These are phyloP conservation scores for Isatis tinctoria DNA, from an alignment of 345 rosid species.

Conservation along the genomic window DNA sequence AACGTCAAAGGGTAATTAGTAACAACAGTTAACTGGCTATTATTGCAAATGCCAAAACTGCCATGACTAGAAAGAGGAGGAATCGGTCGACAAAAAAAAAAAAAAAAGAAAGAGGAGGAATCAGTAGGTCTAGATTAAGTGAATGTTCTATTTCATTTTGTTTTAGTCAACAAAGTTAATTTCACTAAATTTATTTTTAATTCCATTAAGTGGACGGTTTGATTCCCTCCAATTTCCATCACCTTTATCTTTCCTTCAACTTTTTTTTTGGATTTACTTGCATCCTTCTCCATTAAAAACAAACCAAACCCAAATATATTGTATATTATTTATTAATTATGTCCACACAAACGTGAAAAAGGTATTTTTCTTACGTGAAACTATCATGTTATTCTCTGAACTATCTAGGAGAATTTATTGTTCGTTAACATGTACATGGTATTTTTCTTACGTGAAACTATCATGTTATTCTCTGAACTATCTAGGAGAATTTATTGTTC, in stretches of 20 bases:
- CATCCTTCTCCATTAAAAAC: conserved; percentile 32
- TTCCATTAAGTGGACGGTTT: conserved; percentile 28
- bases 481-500: neutral
- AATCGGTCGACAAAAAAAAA: too few relatives aligned
- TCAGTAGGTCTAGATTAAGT: conserved; percentile 28
- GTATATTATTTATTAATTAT: neutral
- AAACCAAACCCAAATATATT: conserved; percentile 14
- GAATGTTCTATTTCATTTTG: conserved; percentile 18
- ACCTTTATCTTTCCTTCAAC: conserved; percentile 28
- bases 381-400: neutral
- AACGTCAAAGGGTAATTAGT: neutral
- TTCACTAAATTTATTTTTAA: conserved; percentile 13
- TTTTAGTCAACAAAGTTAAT: conserved; percentile 26
- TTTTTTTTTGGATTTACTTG: conserved; percentile 29
- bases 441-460: neutral
- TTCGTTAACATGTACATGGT: neutral
- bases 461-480: neutral
- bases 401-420: neutral
- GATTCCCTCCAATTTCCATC: conserved; percentile 29
- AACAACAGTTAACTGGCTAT: conserved; percentile 4
- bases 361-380: neutral
- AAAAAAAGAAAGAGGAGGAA: conserved; percentile 17
- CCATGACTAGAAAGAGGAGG: conserved; percentile 12
- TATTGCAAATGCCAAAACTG: conserved; percentile 16
- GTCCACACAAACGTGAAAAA: neutral